Percentiles rank a stretch among this genome's conserved stretches.
Conservation (phyloP, 495 filamentous ascomycete genomes). For the Hypomontagnella submonticulosa region DNA sequence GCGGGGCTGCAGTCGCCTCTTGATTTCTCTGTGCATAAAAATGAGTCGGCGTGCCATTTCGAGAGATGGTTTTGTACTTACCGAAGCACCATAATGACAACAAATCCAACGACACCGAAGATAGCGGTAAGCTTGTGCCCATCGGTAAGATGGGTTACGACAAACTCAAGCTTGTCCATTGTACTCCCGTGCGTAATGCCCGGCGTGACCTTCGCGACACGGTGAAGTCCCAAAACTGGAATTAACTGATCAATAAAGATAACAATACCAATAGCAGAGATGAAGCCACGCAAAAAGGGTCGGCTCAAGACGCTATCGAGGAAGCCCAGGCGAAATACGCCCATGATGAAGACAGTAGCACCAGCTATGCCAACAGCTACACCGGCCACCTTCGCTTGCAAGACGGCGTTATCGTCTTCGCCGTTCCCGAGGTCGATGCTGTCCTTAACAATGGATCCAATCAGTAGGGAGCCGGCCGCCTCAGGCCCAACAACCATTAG, state of each 20-base stretch:
- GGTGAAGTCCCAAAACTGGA: conserved; percentile 84
- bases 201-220: conserved; percentile 63
- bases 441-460: conserved; percentile 83
- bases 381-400: conserved; percentile 87
- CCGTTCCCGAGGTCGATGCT: conserved; percentile 76
- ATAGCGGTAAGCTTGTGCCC: conserved; percentile 77
- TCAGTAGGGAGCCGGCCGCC: conserved; percentile 89
- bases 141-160: conserved; percentile 70
- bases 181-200: conserved; percentile 83
- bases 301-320: conserved; percentile 93
- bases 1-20: conserved; percentile 82
- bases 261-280: conserved; percentile 94
- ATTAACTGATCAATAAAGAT: conserved; percentile 96
- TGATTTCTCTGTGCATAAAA: conserved; percentile 69
- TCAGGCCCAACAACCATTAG: conserved; percentile 96
- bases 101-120: conserved; percentile 82
- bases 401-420: conserved; percentile 73
- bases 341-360: conserved; percentile 84
- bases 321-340: conserved; percentile 87
- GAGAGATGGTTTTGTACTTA: conserved; percentile 40
- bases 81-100: conserved; percentile 88
- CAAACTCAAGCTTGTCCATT: conserved; percentile 83
- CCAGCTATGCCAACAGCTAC: conserved; percentile 89
- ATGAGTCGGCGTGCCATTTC: conserved; percentile 25
- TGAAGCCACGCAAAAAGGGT: conserved; percentile 93